A percentile compares a stretch with the other conserved stretches of the same genome.
These are phyloP conservation scores for Coemansia sp. DNA, from an alignment of 192 early-diverging fungal genomes.

Conservation along the genomic window DNA sequence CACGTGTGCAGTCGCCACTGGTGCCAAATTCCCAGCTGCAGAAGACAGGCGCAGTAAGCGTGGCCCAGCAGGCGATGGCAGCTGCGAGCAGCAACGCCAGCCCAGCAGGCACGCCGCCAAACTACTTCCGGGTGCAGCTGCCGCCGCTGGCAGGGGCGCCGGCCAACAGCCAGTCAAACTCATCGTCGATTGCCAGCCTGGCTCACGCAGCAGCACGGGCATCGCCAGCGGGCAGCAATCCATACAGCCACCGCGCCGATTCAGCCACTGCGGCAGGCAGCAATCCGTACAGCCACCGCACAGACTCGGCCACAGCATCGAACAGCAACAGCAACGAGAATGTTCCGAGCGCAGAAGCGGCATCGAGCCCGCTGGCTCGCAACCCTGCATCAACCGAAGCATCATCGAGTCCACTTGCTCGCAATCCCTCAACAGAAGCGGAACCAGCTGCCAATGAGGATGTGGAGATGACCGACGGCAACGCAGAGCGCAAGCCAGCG, in stretches of 20 bases:
- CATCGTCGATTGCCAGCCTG: slow-evolving; percentile 46
- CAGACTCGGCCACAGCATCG: slow-evolving; percentile 1
- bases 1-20: slow-evolving; percentile 42
- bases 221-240: slow-evolving; percentile 20
- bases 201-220: slow-evolving; percentile 33
- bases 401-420: slow-evolving; percentile 13
- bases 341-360: neutral
- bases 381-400: neutral
- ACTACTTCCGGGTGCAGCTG: slow-evolving; percentile 51
- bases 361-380: slow-evolving; percentile 14
- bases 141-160: slow-evolving; percentile 40
- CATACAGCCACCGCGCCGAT: slow-evolving; percentile 41
- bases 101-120: slow-evolving; percentile 42
- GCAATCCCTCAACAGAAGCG: neutral
- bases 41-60: neutral
- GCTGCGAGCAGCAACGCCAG: slow-evolving; percentile 7
- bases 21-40: slow-evolving; percentile 15
- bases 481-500: slow-evolving; percentile 21
- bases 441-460: neutral
- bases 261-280: neutral
- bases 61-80: neutral
- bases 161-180: slow-evolving; percentile 25
- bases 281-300: slow-evolving; percentile 49
- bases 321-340: slow-evolving; percentile 4
- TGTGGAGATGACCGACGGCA: slow-evolving; percentile 16